Evolutionary conservation across 352 stramenopile species (phyloP), one percentile per base, ranked within the genome.

Genomic region (Halophytophthora batemanensis): DNA sequence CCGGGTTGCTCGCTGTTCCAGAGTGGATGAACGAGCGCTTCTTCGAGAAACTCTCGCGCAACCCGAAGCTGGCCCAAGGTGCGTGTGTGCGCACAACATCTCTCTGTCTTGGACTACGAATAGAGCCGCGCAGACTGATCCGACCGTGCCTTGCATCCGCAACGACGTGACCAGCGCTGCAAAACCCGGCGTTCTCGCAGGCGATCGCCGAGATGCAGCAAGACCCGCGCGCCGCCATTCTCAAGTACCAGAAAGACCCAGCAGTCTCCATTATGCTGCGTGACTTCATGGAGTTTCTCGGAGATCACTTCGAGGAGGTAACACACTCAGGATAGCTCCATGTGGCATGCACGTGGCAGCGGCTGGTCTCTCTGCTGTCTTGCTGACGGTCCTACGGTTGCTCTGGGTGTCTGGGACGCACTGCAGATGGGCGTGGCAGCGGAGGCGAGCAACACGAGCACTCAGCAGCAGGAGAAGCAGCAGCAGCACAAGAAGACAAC

Each of bases 11-110:
- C 35, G n/a, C 12, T 37, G 2, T 25, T 17, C 5, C 40, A 90
- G 82, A 87, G 17, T 93, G 82, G 82, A 87, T 90, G 77, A 84
- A 86, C 23, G 67, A 72, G 14, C 50, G 45, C 6, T 86, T 93
- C 36, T 84, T 90, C 29, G 69, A 76, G 21, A 93, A 90, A 59
- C 69, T 93, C 3, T 44, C 74, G 6, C 56, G 56, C 2, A 75
- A 86, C 35, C 76, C 77, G 5, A 77, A 77, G 33, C 59, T 93
- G 21, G 50, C 69, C 7, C 56, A 71, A 47, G 79, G 79, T 89
- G 52, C 13, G 53, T n/a, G 18, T 7, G 21, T 13, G n/a, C n/a
- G n/a, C n/a, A 11, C 19, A 36, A 29, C 29, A 6, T 22, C 14
- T 46, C n/a, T 13, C 18, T 15, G 10, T 35, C 6, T 31, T 10